A percentile compares a stretch with the other conserved stretches of the same genome.
These are phyloP conservation scores for Pythium aphanidermatum DNA, from an alignment of 352 stramenopile genomes.

Conservation along the genomic window DNA sequence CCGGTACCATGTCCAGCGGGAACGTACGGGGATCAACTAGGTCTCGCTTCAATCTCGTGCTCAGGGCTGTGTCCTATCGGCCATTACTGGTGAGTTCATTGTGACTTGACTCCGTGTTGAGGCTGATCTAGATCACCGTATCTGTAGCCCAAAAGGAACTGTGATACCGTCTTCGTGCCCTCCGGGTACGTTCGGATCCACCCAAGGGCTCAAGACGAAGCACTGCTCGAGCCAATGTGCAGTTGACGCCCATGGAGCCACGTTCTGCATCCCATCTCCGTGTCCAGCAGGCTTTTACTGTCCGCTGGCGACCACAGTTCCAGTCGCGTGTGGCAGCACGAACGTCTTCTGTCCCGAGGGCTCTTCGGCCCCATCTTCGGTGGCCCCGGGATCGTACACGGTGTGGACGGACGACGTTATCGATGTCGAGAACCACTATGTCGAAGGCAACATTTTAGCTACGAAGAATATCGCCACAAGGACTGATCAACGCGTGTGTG, in stretches of 20 bases:
- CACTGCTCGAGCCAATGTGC: constrained; percentile 43
- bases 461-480: constrained; percentile 34
- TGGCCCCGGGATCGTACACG: constrained; percentile 48
- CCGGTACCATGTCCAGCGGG: constrained; percentile 45
- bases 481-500: constrained; percentile 36
- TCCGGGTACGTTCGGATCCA: constrained; percentile 32
- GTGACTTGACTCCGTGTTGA: background rate
- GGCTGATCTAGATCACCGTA: background rate
- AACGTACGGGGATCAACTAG: constrained; percentile 30
- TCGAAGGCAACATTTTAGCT: constrained; percentile 32
- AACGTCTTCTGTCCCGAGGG: constrained; percentile 44
- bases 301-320: constrained; percentile 26
- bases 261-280: constrained; percentile 32
- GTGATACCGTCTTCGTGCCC: constrained; percentile 37
- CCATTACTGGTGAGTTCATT: constrained; percentile 43
- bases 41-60: constrained; percentile 31
- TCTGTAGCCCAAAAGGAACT: constrained; percentile 30
- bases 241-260: too few species aligned
- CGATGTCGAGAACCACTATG: constrained; percentile 28
- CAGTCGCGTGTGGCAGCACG: constrained; percentile 29
- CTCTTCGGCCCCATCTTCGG: constrained; percentile 30
- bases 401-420: constrained; percentile 26
- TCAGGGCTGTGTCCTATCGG: constrained; percentile 43
- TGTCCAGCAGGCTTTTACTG: constrained; percentile 61
- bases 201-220: constrained; percentile 31